Base-by-base conservation (phyloP, 2,329 filamentous ascomycete species). In the Cladophialophora immunda region DNA sequence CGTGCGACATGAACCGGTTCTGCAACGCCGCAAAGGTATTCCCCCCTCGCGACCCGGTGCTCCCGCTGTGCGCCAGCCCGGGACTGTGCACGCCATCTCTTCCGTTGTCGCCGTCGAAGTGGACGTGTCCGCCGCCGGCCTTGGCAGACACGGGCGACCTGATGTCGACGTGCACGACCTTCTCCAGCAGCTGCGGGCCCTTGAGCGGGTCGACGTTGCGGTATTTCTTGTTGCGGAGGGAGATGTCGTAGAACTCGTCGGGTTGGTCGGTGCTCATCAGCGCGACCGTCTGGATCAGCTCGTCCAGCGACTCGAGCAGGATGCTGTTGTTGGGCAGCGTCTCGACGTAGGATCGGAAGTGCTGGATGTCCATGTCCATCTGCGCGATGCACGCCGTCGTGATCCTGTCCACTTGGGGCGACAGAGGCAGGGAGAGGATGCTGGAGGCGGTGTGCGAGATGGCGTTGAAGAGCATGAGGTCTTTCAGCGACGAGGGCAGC, bases 161-260 rank as follows among this genome's bases (percentile, higher is more conserved):
- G 30, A 61, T 34, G 11, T 66, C 57, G 25, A 70, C 66, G 41
- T 69, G 71, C 22, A 71, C 68, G 50, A 73, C 66, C 91, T 99
- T 99, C 81, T 98, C 94, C n/a, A 99, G 80, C 68, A 99, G 78
- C 47, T 92, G 84, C 0, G 94, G 93, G 0, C 94, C 95, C 76
- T 96, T 96, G 77, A 96, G 84, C 60, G 92, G 91, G 80, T 98
- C 93, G 36, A 99, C 96, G 62, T 93, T 90, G 17, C 93, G 92
- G 76, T 97, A 99, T 77, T 97, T 96, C 81, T 92, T 94, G 80
- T 97, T 97, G 60, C 93, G 85, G 15, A 90, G 92, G 4, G 90
- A 91, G 58, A 95, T 90, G 76, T 99, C 95, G 77, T 95, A 99
- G 79, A 97, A 99, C 78, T 98, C 94, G 71, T 98, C 94, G n/a